Evolutionary conservation across 2,329 filamentous ascomycete species (phyloP), one percentile per base, ranked within the genome.

Genomic region (Aplosporella prunicola): DNA sequence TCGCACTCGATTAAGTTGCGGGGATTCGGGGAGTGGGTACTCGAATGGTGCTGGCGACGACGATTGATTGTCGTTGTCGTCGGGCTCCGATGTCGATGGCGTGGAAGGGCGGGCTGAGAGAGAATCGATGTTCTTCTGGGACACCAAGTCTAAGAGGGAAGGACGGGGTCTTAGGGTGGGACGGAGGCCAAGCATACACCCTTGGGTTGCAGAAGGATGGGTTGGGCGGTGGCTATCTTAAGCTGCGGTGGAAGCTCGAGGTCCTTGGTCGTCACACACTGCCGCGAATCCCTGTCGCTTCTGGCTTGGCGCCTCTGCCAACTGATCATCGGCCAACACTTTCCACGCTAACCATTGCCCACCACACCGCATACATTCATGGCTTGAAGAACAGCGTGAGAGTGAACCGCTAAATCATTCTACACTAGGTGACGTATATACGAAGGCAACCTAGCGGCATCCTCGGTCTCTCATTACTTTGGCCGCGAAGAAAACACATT

Each of bases 101-200:
- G 32, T 35, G 26, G 32, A 25, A 26, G 32, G 32, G 27, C 29
- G 32, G 22, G 42, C 53, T 50, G 65, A 66, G 52, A 63, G 53
- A 40, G 59, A 55, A 44, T 69, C 63, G 45, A 68, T 64, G 48
- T 66, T 66, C 45, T 64, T 61, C 49, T 64, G 62, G 41, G 61
- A 60, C 47, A 81, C 67, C 49, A 81, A 66, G 51, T 80, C 74
- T 55, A 77, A 65, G 46, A 81, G 63, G 34, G 76, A 80, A 36
- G 74, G 71, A 48, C 74, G 72, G 55, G 67, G 60, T 66, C 66
- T 71, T 46, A 80, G 60, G 57, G 66, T 68, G 55, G 71, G 74
- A 53, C 72, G 66, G 49, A 75, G 56, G 53, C 72, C 72, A 55
- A 76, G 66, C 69, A 72, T 72, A 52, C 63, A 64, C 32, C 38